These are phyloP conservation scores for Wickerhamomyces subpelliculosus DNA, from an alignment of 805 yeast species.

Conservation along the genomic window DNA sequence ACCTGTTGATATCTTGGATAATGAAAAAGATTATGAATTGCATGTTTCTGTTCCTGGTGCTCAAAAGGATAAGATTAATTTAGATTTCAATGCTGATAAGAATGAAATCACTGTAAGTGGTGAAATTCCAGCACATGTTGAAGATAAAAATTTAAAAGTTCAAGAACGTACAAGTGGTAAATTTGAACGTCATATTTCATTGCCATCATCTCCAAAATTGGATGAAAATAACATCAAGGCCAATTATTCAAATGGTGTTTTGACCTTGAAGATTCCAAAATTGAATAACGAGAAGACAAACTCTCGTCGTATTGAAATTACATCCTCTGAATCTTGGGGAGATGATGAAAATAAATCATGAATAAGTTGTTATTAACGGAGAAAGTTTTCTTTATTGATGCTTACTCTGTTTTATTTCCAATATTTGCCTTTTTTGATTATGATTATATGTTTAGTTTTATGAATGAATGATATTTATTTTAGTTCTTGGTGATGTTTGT, in stretches of 20 bases:
- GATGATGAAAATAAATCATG: background rate
- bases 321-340: constrained; percentile 21
- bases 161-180: constrained; percentile 31
- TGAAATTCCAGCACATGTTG: constrained; percentile 27
- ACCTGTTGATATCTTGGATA: constrained; percentile 40
- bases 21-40: constrained; percentile 33
- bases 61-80: constrained; percentile 32
- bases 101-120: constrained; percentile 39
- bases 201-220: constrained; percentile 31
- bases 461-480: too few relatives aligned
- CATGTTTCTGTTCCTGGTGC: constrained; percentile 44
- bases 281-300: constrained; percentile 16
- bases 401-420: too few relatives aligned
- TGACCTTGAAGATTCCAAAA: constrained; percentile 37
- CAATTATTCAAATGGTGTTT: constrained; percentile 37
- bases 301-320: constrained; percentile 23
- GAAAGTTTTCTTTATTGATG: too few relatives aligned
- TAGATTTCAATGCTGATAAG: constrained; percentile 40
- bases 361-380: too few relatives aligned
- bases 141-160: constrained; percentile 22
- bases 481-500: too few relatives aligned
- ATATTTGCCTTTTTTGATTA: too few relatives aligned
- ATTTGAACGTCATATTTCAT: constrained; percentile 35
- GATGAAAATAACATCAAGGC: constrained; percentile 41
- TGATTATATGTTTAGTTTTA: too few relatives aligned